Evolutionary conservation across 352 stramenopile genomes (phyloP), one percentile per base, ranked within the genome.

Genomic region (Globisporangium orthogonon): DNA sequence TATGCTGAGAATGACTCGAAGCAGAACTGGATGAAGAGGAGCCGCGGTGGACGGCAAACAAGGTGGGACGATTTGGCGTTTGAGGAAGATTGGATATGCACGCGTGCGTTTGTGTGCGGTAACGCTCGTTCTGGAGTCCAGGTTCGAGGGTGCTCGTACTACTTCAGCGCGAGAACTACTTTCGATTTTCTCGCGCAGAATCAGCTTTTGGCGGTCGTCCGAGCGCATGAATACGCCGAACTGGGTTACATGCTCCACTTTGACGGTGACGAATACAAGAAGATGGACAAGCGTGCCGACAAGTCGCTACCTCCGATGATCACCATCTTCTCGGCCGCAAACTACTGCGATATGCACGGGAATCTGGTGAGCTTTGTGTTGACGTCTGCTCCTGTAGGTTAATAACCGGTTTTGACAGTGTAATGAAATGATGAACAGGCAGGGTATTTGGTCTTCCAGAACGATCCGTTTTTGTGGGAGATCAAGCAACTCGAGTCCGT

Each of bases 281-380:
- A 46, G 0, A 44, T 92, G 17, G 82, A 91, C 52, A 70, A 61
- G 11, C 69, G 82, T 14, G 14, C 58, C 0, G 67, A 86, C 58
- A 81, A 73, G 23, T 67, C 62, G 2, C 61, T 90, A 47, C 70
- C 81, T 35, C 81, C 84, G 17, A 66, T 98, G 17, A 88, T 98
- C 47, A 98, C 95, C 0, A 83, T 98, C 4, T 98, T 98, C 73
- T 97, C 83, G 23, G 95, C 95, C 5, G 90, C 94, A 1, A 98
- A 98, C 60, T 98, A 98, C 67, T 98, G 94, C 57, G 94, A 98
- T 67, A 74, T 66, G 13, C 83, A 89, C 37, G 60, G 63, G 9
- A 92, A 94, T 46, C 72, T 74, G 74, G 84, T 91, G 53, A 49
- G 65, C 28, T 47, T 35, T 37, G 0, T 46, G 0, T 18, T 13